These are phyloP conservation scores for Dictyostelium firmibasis DNA, from an alignment of 78 protist species.

Conservation along the genomic window DNA sequence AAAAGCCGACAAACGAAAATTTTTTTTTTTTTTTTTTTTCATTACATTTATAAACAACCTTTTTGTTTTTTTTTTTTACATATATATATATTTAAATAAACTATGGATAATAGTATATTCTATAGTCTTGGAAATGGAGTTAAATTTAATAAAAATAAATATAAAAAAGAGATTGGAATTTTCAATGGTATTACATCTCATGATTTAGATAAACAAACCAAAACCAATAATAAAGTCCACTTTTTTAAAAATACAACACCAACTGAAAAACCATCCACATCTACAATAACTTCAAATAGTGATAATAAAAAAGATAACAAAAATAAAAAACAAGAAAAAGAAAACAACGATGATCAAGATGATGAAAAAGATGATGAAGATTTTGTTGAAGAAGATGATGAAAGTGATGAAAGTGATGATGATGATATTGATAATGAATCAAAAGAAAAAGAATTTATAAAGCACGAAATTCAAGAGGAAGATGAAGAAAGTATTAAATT, in stretches of 20 bases:
- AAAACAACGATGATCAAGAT: background rate
- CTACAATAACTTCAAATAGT: background rate
- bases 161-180: slow-evolving; percentile 30
- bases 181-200: slow-evolving; percentile 23
- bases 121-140: slow-evolving; percentile 55
- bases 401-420: background rate
- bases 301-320: background rate
- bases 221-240: background rate
- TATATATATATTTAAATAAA: background rate
- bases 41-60: background rate
- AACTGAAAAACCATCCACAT: background rate
- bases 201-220: background rate
- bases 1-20: background rate
- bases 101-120: slow-evolving; percentile 63
- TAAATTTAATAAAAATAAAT: slow-evolving; percentile 48
- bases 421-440: background rate
- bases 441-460: background rate
- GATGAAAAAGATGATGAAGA: slow-evolving; percentile 9
- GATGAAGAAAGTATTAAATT: background rate
- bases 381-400: slow-evolving; percentile 2
- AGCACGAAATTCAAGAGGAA: background rate
- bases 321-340: slow-evolving; percentile 17
- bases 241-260: slow-evolving; percentile 29
- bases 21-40: background rate
- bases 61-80: no score